Evolutionary conservation across 805 yeast species (phyloP).

Genomic region (Komagataella populi): DNA sequence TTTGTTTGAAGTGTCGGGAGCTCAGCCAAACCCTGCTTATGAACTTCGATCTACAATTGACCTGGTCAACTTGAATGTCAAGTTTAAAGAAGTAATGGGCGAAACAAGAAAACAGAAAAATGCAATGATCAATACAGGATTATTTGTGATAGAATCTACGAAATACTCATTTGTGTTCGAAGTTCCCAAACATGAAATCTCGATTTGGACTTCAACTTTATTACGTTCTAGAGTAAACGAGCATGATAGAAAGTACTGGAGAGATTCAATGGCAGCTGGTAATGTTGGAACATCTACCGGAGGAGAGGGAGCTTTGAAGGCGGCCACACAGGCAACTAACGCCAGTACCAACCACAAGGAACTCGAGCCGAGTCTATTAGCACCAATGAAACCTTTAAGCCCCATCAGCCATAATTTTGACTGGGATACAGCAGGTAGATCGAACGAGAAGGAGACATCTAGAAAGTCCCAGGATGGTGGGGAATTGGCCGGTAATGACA

Average conservation of each 20-base stretch:
- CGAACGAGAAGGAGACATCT: background rate
- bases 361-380: background rate
- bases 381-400: background rate
- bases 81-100: conserved; percentile 44
- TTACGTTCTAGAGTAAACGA: conserved; percentile 33
- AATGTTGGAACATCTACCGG: conserved; percentile 17
- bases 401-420: background rate
- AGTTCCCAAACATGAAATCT: conserved; percentile 34
- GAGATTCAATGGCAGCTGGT: conserved; percentile 11
- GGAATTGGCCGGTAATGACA: background rate
- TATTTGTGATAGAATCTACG: conserved; percentile 46
- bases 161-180: conserved; percentile 42
- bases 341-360: conserved; percentile 1
- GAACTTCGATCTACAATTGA: conserved; percentile 41
- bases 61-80: conserved; percentile 35
- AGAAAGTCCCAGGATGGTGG: background rate
- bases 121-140: conserved; percentile 23
- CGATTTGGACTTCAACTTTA: conserved; percentile 43
- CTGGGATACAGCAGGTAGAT: background rate
- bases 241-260: conserved; percentile 24
- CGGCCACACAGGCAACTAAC: conserved; percentile 18
- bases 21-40: conserved; percentile 22
- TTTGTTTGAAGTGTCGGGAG: conserved; percentile 28
- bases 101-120: conserved; percentile 18
- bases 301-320: conserved; percentile 22